phyloP scores from a whole-genome alignment of 352 stramenopile species.

The Aphanomyces astaci region DNA sequence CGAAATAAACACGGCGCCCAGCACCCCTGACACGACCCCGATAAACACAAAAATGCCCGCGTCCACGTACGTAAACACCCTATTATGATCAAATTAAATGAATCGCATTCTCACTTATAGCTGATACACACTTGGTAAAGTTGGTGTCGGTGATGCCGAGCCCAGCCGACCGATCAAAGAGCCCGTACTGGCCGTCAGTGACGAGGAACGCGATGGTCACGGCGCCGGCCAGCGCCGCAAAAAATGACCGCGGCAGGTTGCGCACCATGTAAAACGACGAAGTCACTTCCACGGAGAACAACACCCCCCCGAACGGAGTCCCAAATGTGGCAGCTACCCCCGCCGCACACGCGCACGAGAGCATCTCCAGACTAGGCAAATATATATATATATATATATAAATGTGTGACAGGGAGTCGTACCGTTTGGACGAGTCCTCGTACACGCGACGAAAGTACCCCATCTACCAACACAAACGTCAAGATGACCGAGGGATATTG shows the following conservation, averaged over 20 bases:
- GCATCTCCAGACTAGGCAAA: constrained; percentile 47
- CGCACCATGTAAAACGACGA: constrained; percentile 79
- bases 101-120: not conserved
- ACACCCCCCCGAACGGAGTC: constrained; percentile 74
- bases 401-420: not conserved
- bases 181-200: constrained; percentile 51
- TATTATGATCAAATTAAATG: not conserved
- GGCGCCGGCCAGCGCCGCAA: constrained; percentile 66
- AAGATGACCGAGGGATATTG: not conserved
- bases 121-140: constrained; percentile 11
- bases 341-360: constrained; percentile 67
- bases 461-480: constrained; percentile 23
- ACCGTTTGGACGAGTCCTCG: constrained; percentile 67
- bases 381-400: not conserved
- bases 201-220: constrained; percentile 58
- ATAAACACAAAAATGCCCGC: constrained; percentile 55
- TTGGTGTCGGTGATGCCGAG: constrained; percentile 43
- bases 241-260: constrained; percentile 70
- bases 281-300: constrained; percentile 81
- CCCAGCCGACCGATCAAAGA: constrained; percentile 57
- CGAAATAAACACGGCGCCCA: constrained; percentile 61
- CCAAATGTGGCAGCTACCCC: constrained; percentile 83
- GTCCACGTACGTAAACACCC: constrained; percentile 39
- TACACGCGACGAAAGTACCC: constrained; percentile 57
- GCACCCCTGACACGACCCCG: constrained; percentile 56